A percentile compares a stretch with the other conserved stretches of the same genome.
Conservation (phyloP, 306 rosid genomes). For the Dalbergia oliveri region DNA sequence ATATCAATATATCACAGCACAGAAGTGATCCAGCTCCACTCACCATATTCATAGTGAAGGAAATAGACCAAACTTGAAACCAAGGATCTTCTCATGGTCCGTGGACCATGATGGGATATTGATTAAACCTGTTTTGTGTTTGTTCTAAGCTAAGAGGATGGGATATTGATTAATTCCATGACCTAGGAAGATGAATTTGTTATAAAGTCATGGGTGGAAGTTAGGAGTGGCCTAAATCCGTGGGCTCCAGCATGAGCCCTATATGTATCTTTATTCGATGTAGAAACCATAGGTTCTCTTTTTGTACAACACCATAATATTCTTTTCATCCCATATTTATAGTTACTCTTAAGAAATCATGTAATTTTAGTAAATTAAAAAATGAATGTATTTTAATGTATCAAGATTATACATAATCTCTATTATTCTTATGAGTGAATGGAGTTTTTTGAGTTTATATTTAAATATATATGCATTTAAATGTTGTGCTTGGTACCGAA, state of each 20-base stretch:
- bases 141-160: background rate
- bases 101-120: too few species aligned
- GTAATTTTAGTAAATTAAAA: too few species aligned
- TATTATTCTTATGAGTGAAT: background rate
- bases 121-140: background rate
- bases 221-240: constrained; percentile 10
- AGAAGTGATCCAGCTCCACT: background rate
- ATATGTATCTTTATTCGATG: background rate
- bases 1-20: background rate
- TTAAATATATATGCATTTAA: background rate
- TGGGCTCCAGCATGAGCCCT: background rate
- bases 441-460: background rate
- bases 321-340: too few species aligned
- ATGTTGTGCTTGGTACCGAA: constrained; percentile 31
- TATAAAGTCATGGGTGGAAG: background rate
- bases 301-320: too few species aligned
- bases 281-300: too few species aligned
- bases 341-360: too few species aligned
- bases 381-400: too few species aligned
- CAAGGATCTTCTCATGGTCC: too few species aligned
- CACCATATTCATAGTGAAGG: background rate
- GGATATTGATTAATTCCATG: background rate
- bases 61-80: constrained; percentile 17
- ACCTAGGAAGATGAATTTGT: background rate
- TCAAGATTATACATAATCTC: background rate